phyloP scores from a whole-genome alignment of 768 basidiomycete genomes.

The Termitomyces sp. region DNA sequence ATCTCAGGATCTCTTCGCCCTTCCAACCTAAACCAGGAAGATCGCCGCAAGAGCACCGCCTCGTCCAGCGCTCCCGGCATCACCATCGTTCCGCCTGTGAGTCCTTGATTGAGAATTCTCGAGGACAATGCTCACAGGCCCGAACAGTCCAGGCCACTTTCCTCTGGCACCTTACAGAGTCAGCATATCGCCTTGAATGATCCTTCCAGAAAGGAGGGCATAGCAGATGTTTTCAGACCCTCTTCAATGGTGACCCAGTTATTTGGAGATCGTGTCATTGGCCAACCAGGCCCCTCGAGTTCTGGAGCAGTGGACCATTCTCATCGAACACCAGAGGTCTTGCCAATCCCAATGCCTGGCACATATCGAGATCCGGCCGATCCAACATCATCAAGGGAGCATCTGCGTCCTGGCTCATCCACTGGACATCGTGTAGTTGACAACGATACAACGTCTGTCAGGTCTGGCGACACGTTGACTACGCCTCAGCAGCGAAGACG shows the following conservation, averaged over 20 bases:
- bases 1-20: slow-evolving; percentile 20
- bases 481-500: slow-evolving; percentile 4
- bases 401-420: slow-evolving; percentile 5
- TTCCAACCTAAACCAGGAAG: slow-evolving; percentile 2
- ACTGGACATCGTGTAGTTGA: slow-evolving; percentile 4
- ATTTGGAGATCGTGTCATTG: not conserved
- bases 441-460: slow-evolving; percentile 9
- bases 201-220: not conserved
- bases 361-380: slow-evolving; percentile 2
- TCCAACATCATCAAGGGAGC: slow-evolving; percentile 2
- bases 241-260: slow-evolving; percentile 2
- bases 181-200: not conserved
- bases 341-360: slow-evolving; percentile 14
- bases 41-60: slow-evolving; percentile 12
- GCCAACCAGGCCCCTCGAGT: not conserved
- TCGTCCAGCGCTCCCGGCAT: slow-evolving; percentile 28
- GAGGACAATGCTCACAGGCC: not conserved
- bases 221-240: slow-evolving; percentile 1
- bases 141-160: slow-evolving; percentile 10
- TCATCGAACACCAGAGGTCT: not conserved
- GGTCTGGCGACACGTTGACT: slow-evolving; percentile 12
- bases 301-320: not conserved
- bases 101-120: slow-evolving; percentile 3
- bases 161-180: slow-evolving; percentile 3
- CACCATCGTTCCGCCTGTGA: slow-evolving; percentile 34